A percentile compares a stretch with the other conserved stretches of the same genome.
Conservation (phyloP, 345 rosid genomes). For the Euclidium syriacum region DNA sequence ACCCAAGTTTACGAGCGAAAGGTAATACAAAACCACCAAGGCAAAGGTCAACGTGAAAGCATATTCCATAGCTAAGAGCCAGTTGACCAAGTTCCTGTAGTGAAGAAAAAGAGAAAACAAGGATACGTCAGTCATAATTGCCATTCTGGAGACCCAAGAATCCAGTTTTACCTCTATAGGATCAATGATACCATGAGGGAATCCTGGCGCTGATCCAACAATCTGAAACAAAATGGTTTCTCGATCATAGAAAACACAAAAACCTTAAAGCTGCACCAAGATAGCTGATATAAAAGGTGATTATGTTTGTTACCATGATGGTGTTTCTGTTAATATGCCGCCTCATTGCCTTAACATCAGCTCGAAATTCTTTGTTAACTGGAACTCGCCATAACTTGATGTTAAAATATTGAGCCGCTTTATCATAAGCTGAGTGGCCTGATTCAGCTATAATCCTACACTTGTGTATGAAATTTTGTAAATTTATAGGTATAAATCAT, state of each 20-base stretch:
- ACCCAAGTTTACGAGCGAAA: constrained; percentile 90
- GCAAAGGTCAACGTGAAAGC: constrained; percentile 97
- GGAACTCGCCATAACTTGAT: constrained; percentile 91
- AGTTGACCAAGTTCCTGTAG: constrained; percentile 86
- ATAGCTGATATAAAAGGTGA: neutral
- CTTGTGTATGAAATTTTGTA: constrained; percentile 11
- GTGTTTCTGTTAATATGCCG: constrained; percentile 68
- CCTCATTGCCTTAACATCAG: constrained; percentile 72
- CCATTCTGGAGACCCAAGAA: neutral
- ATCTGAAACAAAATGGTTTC: constrained; percentile 47
- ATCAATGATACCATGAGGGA: constrained; percentile 94
- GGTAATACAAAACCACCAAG: constrained; percentile 99
- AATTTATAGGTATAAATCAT: too few species aligned
- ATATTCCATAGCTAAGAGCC: constrained; percentile 67
- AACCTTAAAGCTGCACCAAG: neutral
- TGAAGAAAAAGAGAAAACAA: neutral
- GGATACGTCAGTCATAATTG: too few species aligned
- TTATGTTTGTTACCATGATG: constrained; percentile 52
- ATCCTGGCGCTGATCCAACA: constrained; percentile 98
- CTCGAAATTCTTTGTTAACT: constrained; percentile 73
- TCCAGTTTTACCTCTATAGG: constrained; percentile 75
- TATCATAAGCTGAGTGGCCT: constrained; percentile 96
- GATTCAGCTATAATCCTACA: constrained; percentile 92
- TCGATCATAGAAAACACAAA: neutral
- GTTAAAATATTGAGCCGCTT: constrained; percentile 93